phyloP scores from a whole-genome alignment of 2,329 filamentous ascomycete species.

The Clarireedia homoeocarpa region DNA sequence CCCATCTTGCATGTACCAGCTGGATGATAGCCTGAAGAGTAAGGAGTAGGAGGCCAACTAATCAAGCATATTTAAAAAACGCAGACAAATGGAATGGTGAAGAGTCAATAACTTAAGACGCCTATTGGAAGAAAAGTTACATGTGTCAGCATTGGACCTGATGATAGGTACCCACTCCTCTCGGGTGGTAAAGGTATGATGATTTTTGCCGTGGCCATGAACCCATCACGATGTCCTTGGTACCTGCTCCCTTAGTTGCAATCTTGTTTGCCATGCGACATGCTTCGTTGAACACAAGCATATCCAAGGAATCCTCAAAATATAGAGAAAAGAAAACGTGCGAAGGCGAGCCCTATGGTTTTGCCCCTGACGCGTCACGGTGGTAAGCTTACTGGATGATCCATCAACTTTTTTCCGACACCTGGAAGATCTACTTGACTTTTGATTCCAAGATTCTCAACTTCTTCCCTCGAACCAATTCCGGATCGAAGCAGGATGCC shows the following conservation, averaged over 20 bases:
- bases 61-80: not conserved
- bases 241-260: not conserved
- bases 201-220: not conserved
- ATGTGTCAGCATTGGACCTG: not conserved
- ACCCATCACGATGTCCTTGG: not conserved
- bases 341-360: not conserved
- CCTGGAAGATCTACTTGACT: conserved; percentile 38
- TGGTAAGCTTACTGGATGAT: conserved; percentile 26
- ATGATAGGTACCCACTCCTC: not conserved
- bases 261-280: not conserved
- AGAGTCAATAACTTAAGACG: not conserved
- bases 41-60: not conserved
- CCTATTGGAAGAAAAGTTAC: not conserved
- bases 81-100: not conserved
- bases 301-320: not conserved
- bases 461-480: conserved; percentile 37
- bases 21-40: not conserved
- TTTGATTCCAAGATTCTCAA: conserved; percentile 36
- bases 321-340: not conserved
- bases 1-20: not conserved
- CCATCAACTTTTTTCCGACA: conserved; percentile 44
- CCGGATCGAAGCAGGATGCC: conserved; percentile 45
- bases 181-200: not conserved
- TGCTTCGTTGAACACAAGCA: not conserved
- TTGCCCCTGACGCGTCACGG: too few relatives aligned